Base-by-base conservation (phyloP, 139 green algal species). In the Chlamydomonas sphaeroides region DNA sequence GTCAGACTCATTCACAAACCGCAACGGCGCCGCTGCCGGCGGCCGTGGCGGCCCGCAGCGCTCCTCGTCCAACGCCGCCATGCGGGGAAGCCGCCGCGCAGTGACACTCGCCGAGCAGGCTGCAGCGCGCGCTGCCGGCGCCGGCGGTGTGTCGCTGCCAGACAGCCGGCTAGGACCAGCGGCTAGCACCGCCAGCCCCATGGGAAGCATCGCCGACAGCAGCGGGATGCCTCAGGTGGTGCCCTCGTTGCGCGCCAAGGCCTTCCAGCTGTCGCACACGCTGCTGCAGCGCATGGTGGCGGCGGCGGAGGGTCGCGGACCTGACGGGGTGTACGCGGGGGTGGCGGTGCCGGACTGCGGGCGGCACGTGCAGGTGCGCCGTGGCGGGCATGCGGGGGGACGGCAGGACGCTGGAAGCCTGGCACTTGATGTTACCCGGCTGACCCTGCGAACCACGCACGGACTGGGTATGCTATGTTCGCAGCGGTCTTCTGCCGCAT, bases 191-290 rank as follows among this genome's bases (percentile, higher is more conserved):
- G n/a, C 42, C 69, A 15, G 69, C 69, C 35, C 18, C 70, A 32
- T 49, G n/a, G n/a, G 48, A 26, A 49, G 49, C 69, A 48, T 18
- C 39, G 68, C 23, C 69, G 49, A n/a, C 57, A 57, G 56, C 53
- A 57, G 38, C 28, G 72, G 56, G 28, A 15, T 1, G 36, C n/a
- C n/a, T 10, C 48, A 39, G 3, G 59, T 11, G 1, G 39, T 80
- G 59, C 74, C 74, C 26, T 80, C 74, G 18, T 59, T 80, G 39
- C 74, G 74, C 74, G 74, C 74, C n/a, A 80, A 80, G 57, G 74
- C 59, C 49, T 80, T 80, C 42, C 74, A 70, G 74, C 3, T 80
- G 59, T 80, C 74, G 0, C 74, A 80, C 61, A 80, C 74, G 74
- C 74, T 80, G 74, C 59, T 80, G 73, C 74, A 80, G 59, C 74